These are phyloP conservation scores for Boletus bicolor DNA, from an alignment of 768 basidiomycete species.

Conservation along the genomic window DNA sequence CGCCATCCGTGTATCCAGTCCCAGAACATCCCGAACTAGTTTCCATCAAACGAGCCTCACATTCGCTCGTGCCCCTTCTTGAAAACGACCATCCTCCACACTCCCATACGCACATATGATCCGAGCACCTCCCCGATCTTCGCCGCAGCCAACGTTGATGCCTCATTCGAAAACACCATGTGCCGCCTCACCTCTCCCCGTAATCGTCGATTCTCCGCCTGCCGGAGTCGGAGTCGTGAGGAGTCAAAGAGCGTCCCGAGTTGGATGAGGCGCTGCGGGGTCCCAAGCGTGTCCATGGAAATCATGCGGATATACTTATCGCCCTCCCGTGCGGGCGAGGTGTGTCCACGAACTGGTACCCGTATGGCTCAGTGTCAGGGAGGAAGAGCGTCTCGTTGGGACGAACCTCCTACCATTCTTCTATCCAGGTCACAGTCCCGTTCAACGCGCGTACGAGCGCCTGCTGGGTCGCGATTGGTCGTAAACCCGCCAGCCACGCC, in stretches of 20 bases:
- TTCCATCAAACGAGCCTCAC: constrained; percentile 53
- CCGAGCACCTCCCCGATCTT: constrained; percentile 44
- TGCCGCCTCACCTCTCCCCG: constrained; percentile 47
- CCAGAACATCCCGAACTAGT: constrained; percentile 49
- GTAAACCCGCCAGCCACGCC: constrained; percentile 64
- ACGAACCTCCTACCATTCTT: constrained; percentile 24
- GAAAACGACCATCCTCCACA: constrained; percentile 65
- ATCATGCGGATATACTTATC: constrained; percentile 9
- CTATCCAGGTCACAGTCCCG: constrained; percentile 37
- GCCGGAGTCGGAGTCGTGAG: constrained; percentile 55
- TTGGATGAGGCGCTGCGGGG: constrained; percentile 51
- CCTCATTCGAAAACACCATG: constrained; percentile 57
- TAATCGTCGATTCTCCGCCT: constrained; percentile 37
- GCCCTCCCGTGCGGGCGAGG: constrained; percentile 1
- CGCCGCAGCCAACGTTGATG: constrained; percentile 42
- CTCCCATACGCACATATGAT: constrained; percentile 62
- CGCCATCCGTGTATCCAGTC: constrained; percentile 36
- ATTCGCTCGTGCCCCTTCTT: constrained; percentile 38
- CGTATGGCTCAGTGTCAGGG: constrained; percentile 56
- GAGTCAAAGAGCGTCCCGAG: constrained; percentile 78
- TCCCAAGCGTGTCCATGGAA: constrained; percentile 10
- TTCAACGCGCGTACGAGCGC: constrained; percentile 49
- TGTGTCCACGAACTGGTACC: constrained; percentile 32
- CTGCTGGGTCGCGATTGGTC: constrained; percentile 36
- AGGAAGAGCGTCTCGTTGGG: constrained; percentile 44